Conservation (phyloP, 2,329 filamentous ascomycete genomes). For the Capronia coronata region DNA sequence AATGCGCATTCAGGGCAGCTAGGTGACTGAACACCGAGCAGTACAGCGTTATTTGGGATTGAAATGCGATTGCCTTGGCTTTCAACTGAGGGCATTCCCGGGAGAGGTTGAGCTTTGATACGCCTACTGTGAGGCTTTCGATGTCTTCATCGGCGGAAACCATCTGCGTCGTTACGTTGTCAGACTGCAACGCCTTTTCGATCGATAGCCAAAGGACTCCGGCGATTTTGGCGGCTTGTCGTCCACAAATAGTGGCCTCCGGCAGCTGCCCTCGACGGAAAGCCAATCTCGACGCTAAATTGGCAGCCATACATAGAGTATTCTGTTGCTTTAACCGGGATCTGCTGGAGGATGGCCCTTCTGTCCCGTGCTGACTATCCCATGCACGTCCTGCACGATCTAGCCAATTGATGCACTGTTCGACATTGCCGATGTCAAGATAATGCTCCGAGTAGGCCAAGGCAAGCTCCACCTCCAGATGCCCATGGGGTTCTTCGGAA, state of each 20-base stretch:
- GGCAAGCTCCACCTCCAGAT: conserved; percentile 53
- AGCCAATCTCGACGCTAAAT: conserved; percentile 21
- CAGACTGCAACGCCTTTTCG: conserved; percentile 32
- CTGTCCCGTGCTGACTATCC: conserved; percentile 20
- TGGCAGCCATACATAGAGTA: conserved; percentile 15
- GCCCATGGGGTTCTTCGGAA: conserved; percentile 37
- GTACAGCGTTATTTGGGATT: conserved; percentile 69
- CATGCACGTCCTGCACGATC: conserved; percentile 31
- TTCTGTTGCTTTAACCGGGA: conserved; percentile 13
- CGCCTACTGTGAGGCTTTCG: conserved; percentile 35
- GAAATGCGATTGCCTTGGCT: conserved; percentile 62
- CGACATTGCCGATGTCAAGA: conserved; percentile 58
- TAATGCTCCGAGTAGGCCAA: conserved; percentile 70
- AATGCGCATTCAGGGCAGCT: conserved; percentile 70
- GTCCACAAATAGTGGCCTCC: conserved; percentile 18
- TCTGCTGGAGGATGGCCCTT: conserved; percentile 3
- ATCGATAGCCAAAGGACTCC: conserved; percentile 24
- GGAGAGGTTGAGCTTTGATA: conserved; percentile 37
- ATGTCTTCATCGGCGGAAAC: conserved; percentile 29
- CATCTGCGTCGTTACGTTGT: conserved; percentile 1
- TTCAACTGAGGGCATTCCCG: neutral
- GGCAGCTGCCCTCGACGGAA: conserved; percentile 13
- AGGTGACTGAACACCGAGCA: conserved; percentile 66
- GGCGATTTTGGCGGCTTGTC: conserved; percentile 25
- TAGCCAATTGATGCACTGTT: conserved; percentile 48